Base-by-base conservation (phyloP, 2,329 filamentous ascomycete genomes). In the Neonectria magnoliae region DNA sequence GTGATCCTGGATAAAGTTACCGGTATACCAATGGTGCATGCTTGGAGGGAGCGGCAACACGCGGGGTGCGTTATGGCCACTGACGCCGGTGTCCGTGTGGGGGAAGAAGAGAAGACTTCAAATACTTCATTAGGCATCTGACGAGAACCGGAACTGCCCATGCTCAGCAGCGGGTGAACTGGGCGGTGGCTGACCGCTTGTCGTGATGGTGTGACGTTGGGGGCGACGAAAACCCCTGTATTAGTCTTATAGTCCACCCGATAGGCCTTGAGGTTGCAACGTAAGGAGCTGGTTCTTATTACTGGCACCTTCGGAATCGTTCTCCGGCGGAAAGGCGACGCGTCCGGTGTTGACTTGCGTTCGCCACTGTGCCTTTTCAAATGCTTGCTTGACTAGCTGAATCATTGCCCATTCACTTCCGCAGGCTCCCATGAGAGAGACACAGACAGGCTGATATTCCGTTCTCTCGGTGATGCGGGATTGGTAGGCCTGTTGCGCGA, bases 371-470 rank as follows among this genome's bases (percentile, higher is more conserved):
- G 68, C 74, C 16, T 66, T 64, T 33, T 73, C 68, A 9, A 80
- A 66, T 1, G 76, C 71, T 33, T 73, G 66, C 52, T 77, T 66
- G 25, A 78, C 69, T 7, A 77, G 59, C 42, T 75, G 66, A 25
- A 79, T 60, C 18, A 76, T 59, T 33, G 63, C 66, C 2, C 71
- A 18, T 16, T 77, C 76, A 44, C 74, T 71, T 4, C 74, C 75
- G 7, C 52, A 64, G 5, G 72, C 45, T 2, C 77, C 76, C 20
- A 79, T 61, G 9, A 80, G 31, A 25, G 76, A 76, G 31, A 72
- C 71, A 16, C 73, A 77, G 4, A 80, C 62, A 2, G 78, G 73
- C 2, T 68, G 68, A 11, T 77, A 76, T 42, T 80, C 78, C 5
- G 54, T 68, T 41, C 47, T 64, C 1, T 64, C 70, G 20, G 71